phyloP scores from a whole-genome alignment of 805 yeast species.

The Metschnikowia dekortorum region DNA sequence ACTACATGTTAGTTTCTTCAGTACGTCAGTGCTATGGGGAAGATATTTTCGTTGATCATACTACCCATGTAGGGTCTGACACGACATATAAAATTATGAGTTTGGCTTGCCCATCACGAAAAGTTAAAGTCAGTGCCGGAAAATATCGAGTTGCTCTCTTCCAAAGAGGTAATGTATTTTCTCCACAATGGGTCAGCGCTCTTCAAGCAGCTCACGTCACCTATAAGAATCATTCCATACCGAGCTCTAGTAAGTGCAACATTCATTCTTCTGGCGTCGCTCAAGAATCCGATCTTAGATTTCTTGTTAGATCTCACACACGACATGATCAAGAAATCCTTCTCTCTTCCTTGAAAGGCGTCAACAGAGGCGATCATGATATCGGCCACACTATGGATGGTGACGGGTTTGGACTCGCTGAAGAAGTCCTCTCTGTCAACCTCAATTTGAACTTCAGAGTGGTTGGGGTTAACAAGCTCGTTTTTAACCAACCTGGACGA shows the following conservation, averaged over 20 bases:
- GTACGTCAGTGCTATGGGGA: too few species aligned
- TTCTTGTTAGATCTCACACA: constrained; percentile 65
- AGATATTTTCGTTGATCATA: too few species aligned
- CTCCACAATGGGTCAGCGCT: constrained; percentile 15
- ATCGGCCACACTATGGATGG: constrained; percentile 45
- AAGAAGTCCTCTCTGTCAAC: constrained; percentile 59
- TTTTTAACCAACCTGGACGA: constrained; percentile 49
- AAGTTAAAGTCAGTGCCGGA: constrained; percentile 8
- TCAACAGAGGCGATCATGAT: constrained; percentile 46
- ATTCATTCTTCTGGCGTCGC: constrained; percentile 81
- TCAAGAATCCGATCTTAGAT: constrained; percentile 74
- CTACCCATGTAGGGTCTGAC: too few species aligned
- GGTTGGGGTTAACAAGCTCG: constrained; percentile 51
- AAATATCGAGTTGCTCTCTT: constrained; percentile 9
- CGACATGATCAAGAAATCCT: constrained; percentile 47
- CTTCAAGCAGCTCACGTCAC: constrained; percentile 14
- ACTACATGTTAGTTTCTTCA: not conserved
- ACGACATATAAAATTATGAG: constrained; percentile 1
- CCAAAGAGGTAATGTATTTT: constrained; percentile 14
- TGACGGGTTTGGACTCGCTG: constrained; percentile 42
- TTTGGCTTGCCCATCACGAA: not conserved
- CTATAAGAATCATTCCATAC: constrained; percentile 56
- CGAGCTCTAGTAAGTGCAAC: constrained; percentile 88
- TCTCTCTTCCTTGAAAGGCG: constrained; percentile 59
- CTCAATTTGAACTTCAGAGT: constrained; percentile 44